Conservation (phyloP, 2,329 filamentous ascomycete species). For the Clonostachys rhizophaga region DNA sequence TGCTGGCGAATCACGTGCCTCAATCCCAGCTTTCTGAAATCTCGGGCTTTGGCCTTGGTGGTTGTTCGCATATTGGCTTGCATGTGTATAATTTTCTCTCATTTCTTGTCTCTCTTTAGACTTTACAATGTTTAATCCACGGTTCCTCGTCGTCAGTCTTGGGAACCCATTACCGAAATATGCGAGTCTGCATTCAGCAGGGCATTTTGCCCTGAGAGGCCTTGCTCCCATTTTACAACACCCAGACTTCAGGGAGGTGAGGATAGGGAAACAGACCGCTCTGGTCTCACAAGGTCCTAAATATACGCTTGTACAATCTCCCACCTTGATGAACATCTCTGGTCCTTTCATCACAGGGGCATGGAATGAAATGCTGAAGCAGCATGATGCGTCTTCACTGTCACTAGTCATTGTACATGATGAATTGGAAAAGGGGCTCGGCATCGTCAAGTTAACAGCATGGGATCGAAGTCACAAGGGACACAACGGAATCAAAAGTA, state of each 20-base stretch:
- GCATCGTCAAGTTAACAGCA: constrained; percentile 58
- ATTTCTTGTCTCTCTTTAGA: too few species aligned
- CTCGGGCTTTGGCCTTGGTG: too few species aligned
- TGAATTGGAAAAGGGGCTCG: constrained; percentile 72
- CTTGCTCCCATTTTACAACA: constrained; percentile 42
- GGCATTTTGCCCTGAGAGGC: constrained; percentile 69
- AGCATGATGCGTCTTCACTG: constrained; percentile 16
- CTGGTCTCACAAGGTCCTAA: constrained; percentile 40
- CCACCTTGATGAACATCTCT: constrained; percentile 78
- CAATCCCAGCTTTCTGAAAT: too few species aligned
- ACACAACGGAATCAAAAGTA: constrained; percentile 72
- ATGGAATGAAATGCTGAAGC: constrained; percentile 52
- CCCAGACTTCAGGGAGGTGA: constrained; percentile 40
- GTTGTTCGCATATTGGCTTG: too few species aligned
- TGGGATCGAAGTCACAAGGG: constrained; percentile 63
- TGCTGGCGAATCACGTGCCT: neutral
- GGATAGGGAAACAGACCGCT: constrained; percentile 47
- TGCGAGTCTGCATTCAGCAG: constrained; percentile 80
- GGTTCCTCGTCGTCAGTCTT: constrained; percentile 77
- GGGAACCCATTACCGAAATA: constrained; percentile 78
- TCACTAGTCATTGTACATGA: constrained; percentile 80
- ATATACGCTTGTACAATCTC: constrained; percentile 69
- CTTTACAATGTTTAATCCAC: constrained; percentile 29
- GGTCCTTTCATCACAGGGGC: constrained; percentile 66
- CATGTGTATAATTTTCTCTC: too few species aligned